Evolutionary conservation across 2,329 filamentous ascomycete genomes (phyloP), one percentile per base, ranked within the genome.

Genomic region (Scopulariopsis brevicaulis): DNA sequence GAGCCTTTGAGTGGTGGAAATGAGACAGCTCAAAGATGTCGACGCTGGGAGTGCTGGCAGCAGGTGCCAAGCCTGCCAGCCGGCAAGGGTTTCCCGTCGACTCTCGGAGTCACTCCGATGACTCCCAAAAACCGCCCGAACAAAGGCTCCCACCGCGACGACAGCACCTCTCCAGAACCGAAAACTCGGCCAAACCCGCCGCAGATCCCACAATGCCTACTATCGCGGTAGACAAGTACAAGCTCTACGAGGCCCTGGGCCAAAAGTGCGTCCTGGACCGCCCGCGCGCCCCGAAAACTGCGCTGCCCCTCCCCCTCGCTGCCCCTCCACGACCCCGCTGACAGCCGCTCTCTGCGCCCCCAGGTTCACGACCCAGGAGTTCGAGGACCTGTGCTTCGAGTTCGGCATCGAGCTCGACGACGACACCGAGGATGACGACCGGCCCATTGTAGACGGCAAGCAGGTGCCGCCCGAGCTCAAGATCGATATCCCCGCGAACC

Each of bases 401-500:
- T 99, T 96, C 70, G 92, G 92, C 60, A 95, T 99, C 70, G 94
- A 99, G 74, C 83, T 99, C 65, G 94, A 99, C 76, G 93, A 97
- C 77, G 94, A 99, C 72, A 94, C 89, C 55, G 87, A 90, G 64
- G 79, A 83, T 59, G 22, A 57, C 32, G 84, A 90, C 63, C 80
- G 89, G 53, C 88, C 89, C 35, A 76, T 87, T 59, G 81, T 89
- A 66, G 81, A 90, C 75, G 87, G 87, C 70, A 83, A 86, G 65
- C 88, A 95, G 73, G 90, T 96, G 74, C 84, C 90, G 56, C 87
- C 94, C 59, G 90, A 97, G 74, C 83, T 97, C 68, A 96, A 96
- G 80, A 97, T 99, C 69, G 93, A 97, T 73, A 96, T 97, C 67
- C 91, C 92, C 62, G 93, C 94, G 68, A 97, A 97, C 75, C 85